Evolutionary conservation across 129 eudicot genomes (phyloP), one percentile per base, ranked within the genome.

Genomic region (Cynara cardunculus): DNA sequence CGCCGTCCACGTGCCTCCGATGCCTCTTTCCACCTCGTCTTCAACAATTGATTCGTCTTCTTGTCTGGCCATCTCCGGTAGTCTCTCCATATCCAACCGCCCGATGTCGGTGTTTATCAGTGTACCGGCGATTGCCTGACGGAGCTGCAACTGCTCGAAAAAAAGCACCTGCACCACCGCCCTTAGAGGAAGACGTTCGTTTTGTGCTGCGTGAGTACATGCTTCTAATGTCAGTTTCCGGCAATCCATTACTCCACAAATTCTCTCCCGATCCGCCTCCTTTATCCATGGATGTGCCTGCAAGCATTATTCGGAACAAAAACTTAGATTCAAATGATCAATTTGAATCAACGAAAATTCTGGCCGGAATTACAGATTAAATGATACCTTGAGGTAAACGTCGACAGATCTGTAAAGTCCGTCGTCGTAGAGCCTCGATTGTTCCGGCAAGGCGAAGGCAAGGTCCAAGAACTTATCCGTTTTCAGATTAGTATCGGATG

Each of bases 181-280:
- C 28, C 97, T 75, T 3, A 95, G 89, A 0, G 99, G 97, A 10
- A 95, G 95, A 19, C 99, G 96, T 83, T 95, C 99, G 82, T 92
- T 95, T 84, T 95, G 99, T 2, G 99, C 99, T 0, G 99, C 99
- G 83, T 95, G 99, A 12, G 99, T 90, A 84, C 99, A 95, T 46
- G 99, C 99, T 86, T 95, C 99, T 81, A 92, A 32, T 3, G 99
- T 95, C 73, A 95, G 89, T 83, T 92, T 95, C 87, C 85, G 93
- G 83, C 97, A 95, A 80, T 95, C 94, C 95, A 95, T 84, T 22
- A 87, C 87, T n/a, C 95, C 93, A 70, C 90, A 88, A 0, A 95
- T 81, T 65, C 83, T 90, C 87, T 95, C 99, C 11, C 97, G 81
- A 10, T 92, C 99, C 1, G 65, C 80, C 84, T 95, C 99, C 25